Evolutionary conservation across 345 rosid genomes (phyloP).

Genomic region (Turnera subulata): DNA sequence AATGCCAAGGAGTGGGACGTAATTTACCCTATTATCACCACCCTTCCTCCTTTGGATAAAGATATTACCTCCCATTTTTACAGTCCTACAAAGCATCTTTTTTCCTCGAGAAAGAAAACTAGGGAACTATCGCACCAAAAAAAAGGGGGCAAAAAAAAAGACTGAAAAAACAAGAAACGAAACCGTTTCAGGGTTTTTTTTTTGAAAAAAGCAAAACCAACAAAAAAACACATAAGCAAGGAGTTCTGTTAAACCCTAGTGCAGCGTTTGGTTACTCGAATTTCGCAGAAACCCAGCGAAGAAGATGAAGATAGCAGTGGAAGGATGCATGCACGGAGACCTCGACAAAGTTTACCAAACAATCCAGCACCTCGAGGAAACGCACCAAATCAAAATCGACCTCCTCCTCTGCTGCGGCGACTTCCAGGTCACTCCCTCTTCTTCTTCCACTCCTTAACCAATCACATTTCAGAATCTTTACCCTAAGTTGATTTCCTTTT

Average conservation of each 20-base stretch:
- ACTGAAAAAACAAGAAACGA: too few species aligned
- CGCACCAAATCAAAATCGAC: constrained; percentile 64
- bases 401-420: constrained; percentile 97
- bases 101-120: too few species aligned
- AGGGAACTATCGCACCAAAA: too few species aligned
- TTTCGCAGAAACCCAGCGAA: neutral
- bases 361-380: constrained; percentile 46
- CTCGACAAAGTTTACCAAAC: constrained; percentile 78
- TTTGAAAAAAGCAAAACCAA: too few species aligned
- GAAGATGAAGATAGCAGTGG: constrained; percentile 83
- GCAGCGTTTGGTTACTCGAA: neutral
- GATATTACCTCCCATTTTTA: too few species aligned
- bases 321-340: constrained; percentile 99
- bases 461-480: neutral
- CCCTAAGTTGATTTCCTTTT: neutral
- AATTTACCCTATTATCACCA: too few species aligned
- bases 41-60: too few species aligned
- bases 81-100: too few species aligned
- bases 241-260: neutral
- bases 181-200: too few species aligned
- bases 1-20: too few species aligned
- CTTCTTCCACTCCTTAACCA: neutral
- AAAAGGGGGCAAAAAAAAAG: too few species aligned
- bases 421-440: constrained; percentile 48
- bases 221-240: too few species aligned